These are phyloP conservation scores for Colletotrichum sp. DNA, from an alignment of 2,329 filamentous ascomycete genomes.

Conservation along the genomic window DNA sequence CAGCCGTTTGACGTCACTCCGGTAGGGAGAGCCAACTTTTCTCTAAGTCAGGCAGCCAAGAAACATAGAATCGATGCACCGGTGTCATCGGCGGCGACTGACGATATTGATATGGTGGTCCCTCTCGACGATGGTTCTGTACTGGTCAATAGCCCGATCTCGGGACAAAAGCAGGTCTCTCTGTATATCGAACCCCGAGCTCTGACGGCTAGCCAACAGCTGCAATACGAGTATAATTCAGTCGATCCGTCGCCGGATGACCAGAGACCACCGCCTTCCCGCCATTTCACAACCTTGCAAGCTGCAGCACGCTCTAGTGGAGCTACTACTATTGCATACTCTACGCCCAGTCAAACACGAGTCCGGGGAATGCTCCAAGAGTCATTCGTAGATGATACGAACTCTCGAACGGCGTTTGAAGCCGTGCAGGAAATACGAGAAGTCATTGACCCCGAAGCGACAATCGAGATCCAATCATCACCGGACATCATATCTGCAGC, in stretches of 20 bases:
- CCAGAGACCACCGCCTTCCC: background rate
- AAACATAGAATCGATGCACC: background rate
- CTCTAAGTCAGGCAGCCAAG: background rate
- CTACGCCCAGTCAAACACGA: slow-evolving; percentile 36
- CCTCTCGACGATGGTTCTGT: slow-evolving; percentile 14
- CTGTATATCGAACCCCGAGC: slow-evolving; percentile 38
- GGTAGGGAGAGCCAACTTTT: background rate
- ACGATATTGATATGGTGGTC: slow-evolving; percentile 27
- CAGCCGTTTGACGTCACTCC: slow-evolving; percentile 15
- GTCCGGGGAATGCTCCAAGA: background rate
- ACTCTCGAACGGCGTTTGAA: background rate
- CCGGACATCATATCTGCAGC: slow-evolving; percentile 25
- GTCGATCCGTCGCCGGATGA: slow-evolving; percentile 27
- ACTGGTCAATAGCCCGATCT: background rate
- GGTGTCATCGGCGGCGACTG: background rate
- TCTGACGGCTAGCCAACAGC: slow-evolving; percentile 41
- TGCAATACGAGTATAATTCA: slow-evolving; percentile 41
- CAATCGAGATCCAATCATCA: slow-evolving; percentile 16
- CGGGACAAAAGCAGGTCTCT: slow-evolving; percentile 23
- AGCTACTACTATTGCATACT: slow-evolving; percentile 37
- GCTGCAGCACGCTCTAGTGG: slow-evolving; percentile 29
- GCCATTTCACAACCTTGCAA: slow-evolving; percentile 5
- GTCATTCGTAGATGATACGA: background rate
- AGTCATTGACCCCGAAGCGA: background rate
- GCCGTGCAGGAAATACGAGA: background rate